Percentiles rank a stretch among this genome's conserved stretches.
These are phyloP conservation scores for Scutellospora calospora DNA, from an alignment of 371 early-diverging fungal species.

Conservation along the genomic window DNA sequence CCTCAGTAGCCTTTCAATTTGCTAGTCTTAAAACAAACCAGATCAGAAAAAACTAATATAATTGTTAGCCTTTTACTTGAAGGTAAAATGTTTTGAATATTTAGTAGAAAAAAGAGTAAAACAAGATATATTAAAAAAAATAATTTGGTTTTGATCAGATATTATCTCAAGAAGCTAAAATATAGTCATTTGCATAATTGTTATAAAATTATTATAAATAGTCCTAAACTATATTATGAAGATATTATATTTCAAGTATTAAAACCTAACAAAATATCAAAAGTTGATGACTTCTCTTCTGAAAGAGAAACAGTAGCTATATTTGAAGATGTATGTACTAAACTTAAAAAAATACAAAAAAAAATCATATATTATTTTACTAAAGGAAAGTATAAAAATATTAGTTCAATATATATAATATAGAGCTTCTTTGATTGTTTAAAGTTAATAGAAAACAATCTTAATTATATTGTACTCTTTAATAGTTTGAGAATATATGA, in stretches of 20 bases:
- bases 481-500: no score
- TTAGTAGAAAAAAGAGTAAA: background rate
- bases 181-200: background rate
- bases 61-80: constrained; percentile 30
- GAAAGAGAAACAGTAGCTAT: constrained; percentile 19
- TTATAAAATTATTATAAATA: constrained; percentile 18
- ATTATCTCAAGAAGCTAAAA: background rate
- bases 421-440: background rate
- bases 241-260: constrained; percentile 7
- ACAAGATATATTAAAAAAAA: constrained; percentile 12
- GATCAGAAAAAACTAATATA: constrained; percentile 35
- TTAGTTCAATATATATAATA: background rate
- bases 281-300: constrained; percentile 6
- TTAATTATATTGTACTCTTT: no score
- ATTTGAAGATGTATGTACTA: constrained; percentile 20
- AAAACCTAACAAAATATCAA: constrained; percentile 14
- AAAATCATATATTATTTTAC: background rate
- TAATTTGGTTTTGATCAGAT: constrained; percentile 9
- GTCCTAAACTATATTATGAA: constrained; percentile 21
- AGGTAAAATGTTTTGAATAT: constrained; percentile 29
- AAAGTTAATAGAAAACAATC: background rate
- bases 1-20: constrained; percentile 23
- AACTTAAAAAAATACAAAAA: background rate
- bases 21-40: background rate
- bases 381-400: background rate